Evolutionary conservation across 139 green algal species (phyloP).

Genomic region (Coelastrella sp.): DNA sequence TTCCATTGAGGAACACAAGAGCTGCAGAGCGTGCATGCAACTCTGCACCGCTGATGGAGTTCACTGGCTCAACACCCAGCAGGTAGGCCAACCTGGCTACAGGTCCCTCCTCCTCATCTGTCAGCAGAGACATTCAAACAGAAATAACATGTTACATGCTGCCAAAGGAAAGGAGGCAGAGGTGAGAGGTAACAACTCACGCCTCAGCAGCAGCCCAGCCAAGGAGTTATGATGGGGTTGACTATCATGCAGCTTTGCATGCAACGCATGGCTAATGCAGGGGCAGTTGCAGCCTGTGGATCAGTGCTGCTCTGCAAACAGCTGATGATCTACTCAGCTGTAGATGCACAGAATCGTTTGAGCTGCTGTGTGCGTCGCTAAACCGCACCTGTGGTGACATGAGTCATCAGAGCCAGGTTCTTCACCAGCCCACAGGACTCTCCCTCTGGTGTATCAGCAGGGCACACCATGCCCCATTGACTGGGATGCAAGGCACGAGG

Average conservation of each 20-base stretch:
- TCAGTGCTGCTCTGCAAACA: too few relatives aligned
- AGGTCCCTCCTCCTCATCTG: constrained; percentile 67
- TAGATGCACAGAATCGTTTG: too few relatives aligned
- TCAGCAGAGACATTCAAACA: neutral
- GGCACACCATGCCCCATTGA: constrained; percentile 99
- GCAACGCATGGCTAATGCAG: too few relatives aligned
- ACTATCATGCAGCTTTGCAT: too few relatives aligned
- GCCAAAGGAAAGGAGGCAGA: too few relatives aligned
- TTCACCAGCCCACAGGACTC: constrained; percentile 98
- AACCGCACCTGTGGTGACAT: constrained; percentile 96
- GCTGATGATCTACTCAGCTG: too few relatives aligned
- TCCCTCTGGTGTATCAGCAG: constrained; percentile 96
- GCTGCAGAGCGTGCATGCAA: constrained; percentile 75
- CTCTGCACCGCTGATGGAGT: constrained; percentile 72
- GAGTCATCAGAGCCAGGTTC: constrained; percentile 99
- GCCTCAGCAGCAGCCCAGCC: too few relatives aligned
- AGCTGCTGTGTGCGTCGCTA: constrained; percentile 27
- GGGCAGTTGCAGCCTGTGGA: too few relatives aligned
- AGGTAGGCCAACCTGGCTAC: constrained; percentile 55
- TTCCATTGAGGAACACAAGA: constrained; percentile 96
- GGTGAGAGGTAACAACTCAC: too few relatives aligned
- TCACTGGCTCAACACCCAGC: constrained; percentile 85
- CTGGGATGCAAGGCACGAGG: constrained; percentile 91
- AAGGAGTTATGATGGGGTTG: too few relatives aligned
- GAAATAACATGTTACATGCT: neutral